Conservation (phyloP, 2,329 filamentous ascomycete genomes). For the Hypoxylon sp. region DNA sequence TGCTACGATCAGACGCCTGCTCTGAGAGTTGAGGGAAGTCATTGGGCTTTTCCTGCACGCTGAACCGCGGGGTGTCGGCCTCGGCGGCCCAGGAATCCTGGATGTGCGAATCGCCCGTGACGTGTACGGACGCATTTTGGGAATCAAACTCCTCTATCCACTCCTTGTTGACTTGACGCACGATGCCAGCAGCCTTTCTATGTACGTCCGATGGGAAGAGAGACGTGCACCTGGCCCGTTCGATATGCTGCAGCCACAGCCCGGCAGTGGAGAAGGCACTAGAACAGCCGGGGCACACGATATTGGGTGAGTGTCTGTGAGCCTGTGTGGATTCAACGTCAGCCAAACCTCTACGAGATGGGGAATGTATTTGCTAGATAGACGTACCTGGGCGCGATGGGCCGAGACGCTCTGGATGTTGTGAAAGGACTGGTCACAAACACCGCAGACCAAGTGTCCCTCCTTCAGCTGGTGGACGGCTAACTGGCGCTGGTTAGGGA, state of each 20-base stretch:
- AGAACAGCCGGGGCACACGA: conserved; percentile 58
- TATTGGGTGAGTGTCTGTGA: conserved; percentile 51
- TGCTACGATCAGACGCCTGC: conserved; percentile 31
- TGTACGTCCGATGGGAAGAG: conserved; percentile 49
- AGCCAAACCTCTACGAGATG: conserved; percentile 5
- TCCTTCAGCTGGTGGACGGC: conserved; percentile 22
- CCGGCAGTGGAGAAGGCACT: conserved; percentile 49
- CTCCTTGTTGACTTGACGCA: conserved; percentile 22
- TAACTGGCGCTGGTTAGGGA: conserved; percentile 14
- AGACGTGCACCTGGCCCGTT: conserved; percentile 50
- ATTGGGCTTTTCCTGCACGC: conserved; percentile 8
- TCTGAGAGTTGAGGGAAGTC: conserved; percentile 22
- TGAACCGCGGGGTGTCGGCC: conserved; percentile 1
- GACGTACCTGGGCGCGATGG: conserved; percentile 33
- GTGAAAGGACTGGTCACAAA: conserved; percentile 28
- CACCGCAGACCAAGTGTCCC: conserved; percentile 32
- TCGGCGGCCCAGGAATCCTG: conserved; percentile 15
- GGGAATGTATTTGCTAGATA: neutral
- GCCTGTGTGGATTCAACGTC: conserved; percentile 38
- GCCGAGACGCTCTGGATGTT: conserved; percentile 6
- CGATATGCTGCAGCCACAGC: conserved; percentile 55
- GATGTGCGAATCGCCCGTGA: conserved; percentile 6
- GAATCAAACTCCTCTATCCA: neutral
- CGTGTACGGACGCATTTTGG: neutral
- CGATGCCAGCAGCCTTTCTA: conserved; percentile 44